Evolutionary conservation across 805 yeast species (phyloP), one percentile per base, ranked within the genome.

Genomic region (Candida bentonensis): DNA sequence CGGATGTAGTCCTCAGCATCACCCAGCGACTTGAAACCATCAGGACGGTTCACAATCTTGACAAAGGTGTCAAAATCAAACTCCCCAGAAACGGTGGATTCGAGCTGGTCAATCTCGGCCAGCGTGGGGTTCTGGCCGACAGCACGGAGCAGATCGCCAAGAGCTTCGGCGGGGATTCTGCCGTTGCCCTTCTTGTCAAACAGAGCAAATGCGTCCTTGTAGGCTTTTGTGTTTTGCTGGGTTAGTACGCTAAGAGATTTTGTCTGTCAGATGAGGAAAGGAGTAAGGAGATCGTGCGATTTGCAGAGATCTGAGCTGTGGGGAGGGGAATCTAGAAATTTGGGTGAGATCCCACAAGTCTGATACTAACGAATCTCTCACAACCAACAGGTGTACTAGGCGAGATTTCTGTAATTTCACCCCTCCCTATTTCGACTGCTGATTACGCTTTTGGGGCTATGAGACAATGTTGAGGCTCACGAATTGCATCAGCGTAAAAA

Each of bases 61-160:
- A 79, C 76, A 64, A 82, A 86, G 15, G 85, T 76, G 47, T 79
- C 88, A 52, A 79, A 86, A 56, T 81, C 85, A 56, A 62, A 60
- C 39, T 60, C 63, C 15, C 57, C 56, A 23, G 58, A 52, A 20
- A 67, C 54, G 36, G 60, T 57, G 43, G 63, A 62, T 59, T 74
- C 76, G 43, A 79, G 63, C 46, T 76, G 78, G 23, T 74, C 67
- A 50, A 87, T 82, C 65, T 87, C 95, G 21, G 88, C 82, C 56
- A 86, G 74, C 3, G 98, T 88, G 51, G 99, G 99, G 69, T 92
- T 92, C 69, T 89, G 97, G 33, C 98, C 99, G 48, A 92, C 88
- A 1, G 98, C 96, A 61, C 99, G 77, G 48, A 92, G 74, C 54
- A 92, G 74, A 59, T 92, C 98, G 27, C 97, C 98, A 42, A 92